phyloP scores from a whole-genome alignment of 2,329 filamentous ascomycete genomes.

The Claviceps fusiformis region DNA sequence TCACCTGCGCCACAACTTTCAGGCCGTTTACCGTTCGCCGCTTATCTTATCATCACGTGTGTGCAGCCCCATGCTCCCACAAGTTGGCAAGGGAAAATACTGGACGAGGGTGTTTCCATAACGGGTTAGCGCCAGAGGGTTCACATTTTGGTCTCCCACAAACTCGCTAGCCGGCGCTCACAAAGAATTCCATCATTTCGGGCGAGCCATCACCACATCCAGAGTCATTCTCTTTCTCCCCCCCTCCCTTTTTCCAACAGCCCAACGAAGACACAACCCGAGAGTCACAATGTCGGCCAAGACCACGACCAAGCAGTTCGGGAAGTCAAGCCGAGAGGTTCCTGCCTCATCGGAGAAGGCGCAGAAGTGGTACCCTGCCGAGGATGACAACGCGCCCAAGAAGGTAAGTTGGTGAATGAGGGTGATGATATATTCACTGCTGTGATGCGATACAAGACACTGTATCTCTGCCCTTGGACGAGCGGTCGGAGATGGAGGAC shows the following conservation, averaged over 20 bases:
- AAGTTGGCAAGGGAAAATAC: constrained; percentile 7
- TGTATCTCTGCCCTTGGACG: not conserved
- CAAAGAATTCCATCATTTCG: constrained; percentile 29
- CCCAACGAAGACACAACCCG: constrained; percentile 27
- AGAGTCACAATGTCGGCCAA: constrained; percentile 58
- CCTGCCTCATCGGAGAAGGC: constrained; percentile 82
- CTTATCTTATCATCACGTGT: constrained; percentile 26
- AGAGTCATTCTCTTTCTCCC: constrained; percentile 12
- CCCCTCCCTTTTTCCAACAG: constrained; percentile 22
- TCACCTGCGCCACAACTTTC: not conserved
- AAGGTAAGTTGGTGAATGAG: constrained; percentile 59
- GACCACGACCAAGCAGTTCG: constrained; percentile 85
- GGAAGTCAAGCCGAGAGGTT: constrained; percentile 88
- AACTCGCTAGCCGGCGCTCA: constrained; percentile 28
- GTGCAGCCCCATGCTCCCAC: constrained; percentile 18
- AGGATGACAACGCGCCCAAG: constrained; percentile 78
- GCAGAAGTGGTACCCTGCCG: constrained; percentile 97
- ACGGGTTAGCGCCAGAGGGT: constrained; percentile 26
- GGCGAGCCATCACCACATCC: constrained; percentile 22
- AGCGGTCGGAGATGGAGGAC: not conserved
- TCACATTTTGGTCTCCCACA: constrained; percentile 30
- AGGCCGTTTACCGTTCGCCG: not conserved
- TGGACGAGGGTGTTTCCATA: constrained; percentile 12
- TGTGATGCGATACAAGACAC: not conserved
- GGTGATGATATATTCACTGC: constrained; percentile 7